Percentiles rank a stretch among this genome's conserved stretches.
Evolutionary conservation across 2,329 filamentous ascomycete genomes (phyloP).

Genomic region (Taxawa tesnikishii): DNA sequence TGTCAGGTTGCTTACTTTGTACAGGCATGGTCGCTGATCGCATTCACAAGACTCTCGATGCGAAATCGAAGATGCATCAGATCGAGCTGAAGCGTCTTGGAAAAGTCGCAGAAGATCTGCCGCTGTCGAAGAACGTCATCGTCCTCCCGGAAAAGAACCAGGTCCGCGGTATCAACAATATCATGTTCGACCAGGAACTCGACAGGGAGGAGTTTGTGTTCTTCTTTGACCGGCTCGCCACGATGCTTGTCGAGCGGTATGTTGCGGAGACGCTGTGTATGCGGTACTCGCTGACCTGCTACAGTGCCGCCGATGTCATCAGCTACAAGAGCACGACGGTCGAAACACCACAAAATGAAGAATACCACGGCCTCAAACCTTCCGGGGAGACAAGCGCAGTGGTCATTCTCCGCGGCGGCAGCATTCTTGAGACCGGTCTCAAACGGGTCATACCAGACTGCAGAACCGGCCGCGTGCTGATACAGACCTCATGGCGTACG

Average conservation of each 20-base stretch:
- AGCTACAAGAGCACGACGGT: conserved; percentile 54
- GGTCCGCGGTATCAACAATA: conserved; percentile 76
- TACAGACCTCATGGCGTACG: conserved; percentile 69
- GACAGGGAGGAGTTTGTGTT: conserved; percentile 87
- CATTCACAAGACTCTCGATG: conserved; percentile 72
- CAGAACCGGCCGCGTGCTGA: conserved; percentile 74
- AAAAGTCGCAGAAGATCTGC: conserved; percentile 54
- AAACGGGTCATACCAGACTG: conserved; percentile 89
- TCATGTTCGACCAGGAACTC: conserved; percentile 71
- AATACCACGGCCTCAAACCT: conserved; percentile 59
- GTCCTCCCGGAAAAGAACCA: conserved; percentile 68
- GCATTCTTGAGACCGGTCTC: conserved; percentile 75
- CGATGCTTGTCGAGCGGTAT: conserved; percentile 75
- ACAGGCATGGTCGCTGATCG: conserved; percentile 86
- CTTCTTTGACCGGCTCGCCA: conserved; percentile 83
- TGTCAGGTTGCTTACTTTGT: too few relatives aligned
- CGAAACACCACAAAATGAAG: conserved; percentile 52
- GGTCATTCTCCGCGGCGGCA: conserved; percentile 77
- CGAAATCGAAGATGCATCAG: conserved; percentile 76
- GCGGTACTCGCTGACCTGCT: too few relatives aligned
- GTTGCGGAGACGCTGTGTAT: too few relatives aligned
- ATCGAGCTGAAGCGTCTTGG: conserved; percentile 68
- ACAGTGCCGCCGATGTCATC: conserved; percentile 60
- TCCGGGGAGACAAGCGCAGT: conserved; percentile 71
- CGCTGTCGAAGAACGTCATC: conserved; percentile 63